These are phyloP conservation scores for Forsythia suspensa DNA, from an alignment of 257 asterid genomes.

Conservation along the genomic window DNA sequence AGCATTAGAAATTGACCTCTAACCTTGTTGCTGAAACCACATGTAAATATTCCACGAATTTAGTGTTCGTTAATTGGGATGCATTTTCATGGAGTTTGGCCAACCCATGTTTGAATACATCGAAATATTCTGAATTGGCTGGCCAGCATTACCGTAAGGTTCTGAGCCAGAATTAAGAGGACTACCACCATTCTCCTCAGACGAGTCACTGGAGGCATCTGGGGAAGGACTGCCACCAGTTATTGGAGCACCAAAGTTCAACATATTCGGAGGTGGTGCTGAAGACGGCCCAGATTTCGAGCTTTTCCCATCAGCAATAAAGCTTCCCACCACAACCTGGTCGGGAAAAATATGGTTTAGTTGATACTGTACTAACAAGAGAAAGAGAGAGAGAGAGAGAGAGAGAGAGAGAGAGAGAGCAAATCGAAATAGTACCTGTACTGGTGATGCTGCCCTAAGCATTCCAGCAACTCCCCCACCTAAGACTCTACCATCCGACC, in stretches of 20 bases:
- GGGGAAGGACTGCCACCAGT: slow-evolving; percentile 59
- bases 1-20: slow-evolving; percentile 23
- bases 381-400: background rate
- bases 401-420: background rate
- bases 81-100: slow-evolving; percentile 63
- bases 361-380: background rate
- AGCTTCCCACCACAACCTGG: slow-evolving; percentile 91
- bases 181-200: slow-evolving; percentile 60
- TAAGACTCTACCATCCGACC: slow-evolving; percentile 74
- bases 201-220: slow-evolving; percentile 69
- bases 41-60: slow-evolving; percentile 5
- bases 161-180: slow-evolving; percentile 46
- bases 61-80: slow-evolving; percentile 34
- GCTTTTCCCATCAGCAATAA: slow-evolving; percentile 76
- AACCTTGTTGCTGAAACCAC: slow-evolving; percentile 8
- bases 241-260: slow-evolving; percentile 55
- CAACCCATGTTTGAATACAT: slow-evolving; percentile 63
- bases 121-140: slow-evolving; percentile 48
- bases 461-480: slow-evolving; percentile 91
- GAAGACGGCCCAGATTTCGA: slow-evolving; percentile 43
- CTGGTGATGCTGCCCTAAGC: slow-evolving; percentile 79
- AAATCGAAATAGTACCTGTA: slow-evolving; percentile 51
- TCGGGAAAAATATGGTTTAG: slow-evolving; percentile 7
- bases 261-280: slow-evolving; percentile 46
- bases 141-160: slow-evolving; percentile 45